These are phyloP conservation scores for Raphanus hybrid DNA, from an alignment of 441 rosid species.

Conservation along the genomic window DNA sequence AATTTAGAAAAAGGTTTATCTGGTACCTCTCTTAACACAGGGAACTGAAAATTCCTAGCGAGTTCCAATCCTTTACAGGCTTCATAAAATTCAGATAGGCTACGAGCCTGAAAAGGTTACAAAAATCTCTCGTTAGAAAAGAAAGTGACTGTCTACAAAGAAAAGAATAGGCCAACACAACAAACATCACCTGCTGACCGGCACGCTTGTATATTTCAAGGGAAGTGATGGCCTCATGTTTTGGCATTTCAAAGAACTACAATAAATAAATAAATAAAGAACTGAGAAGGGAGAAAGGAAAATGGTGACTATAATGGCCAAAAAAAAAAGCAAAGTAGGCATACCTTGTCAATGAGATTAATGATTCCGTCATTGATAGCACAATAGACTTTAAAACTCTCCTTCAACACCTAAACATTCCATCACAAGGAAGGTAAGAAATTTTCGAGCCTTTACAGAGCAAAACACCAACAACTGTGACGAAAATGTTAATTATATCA, in stretches of 20 bases:
- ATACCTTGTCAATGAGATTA: constrained; percentile 25
- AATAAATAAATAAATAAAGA: constrained; percentile 37
- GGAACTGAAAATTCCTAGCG: constrained; percentile 98
- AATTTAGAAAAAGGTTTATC: background rate
- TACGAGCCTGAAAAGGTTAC: constrained; percentile 67
- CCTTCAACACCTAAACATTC: constrained; percentile 82
- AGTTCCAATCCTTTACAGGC: constrained; percentile 97
- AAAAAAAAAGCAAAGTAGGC: background rate
- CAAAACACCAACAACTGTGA: too few relatives aligned
- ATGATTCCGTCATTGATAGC: constrained; percentile 97
- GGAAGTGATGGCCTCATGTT: constrained; percentile 93
- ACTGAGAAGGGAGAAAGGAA: constrained; percentile 16
- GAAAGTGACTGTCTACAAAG: background rate
- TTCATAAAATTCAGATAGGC: constrained; percentile 93
- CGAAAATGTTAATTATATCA: too few relatives aligned
- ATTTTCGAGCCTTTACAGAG: background rate
- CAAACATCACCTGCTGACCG: constrained; percentile 82
- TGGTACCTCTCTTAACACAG: constrained; percentile 86
- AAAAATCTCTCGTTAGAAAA: constrained; percentile 12
- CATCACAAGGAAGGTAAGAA: constrained; percentile 15
- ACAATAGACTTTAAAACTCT: constrained; percentile 96
- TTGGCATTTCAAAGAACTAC: constrained; percentile 99
- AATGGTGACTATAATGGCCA: background rate
- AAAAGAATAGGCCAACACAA: constrained; percentile 10
- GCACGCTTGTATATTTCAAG: constrained; percentile 97